Evolutionary conservation across 768 basidiomycete species (phyloP), one percentile per base, ranked within the genome.

Genomic region (Tricholoma flavovirens): DNA sequence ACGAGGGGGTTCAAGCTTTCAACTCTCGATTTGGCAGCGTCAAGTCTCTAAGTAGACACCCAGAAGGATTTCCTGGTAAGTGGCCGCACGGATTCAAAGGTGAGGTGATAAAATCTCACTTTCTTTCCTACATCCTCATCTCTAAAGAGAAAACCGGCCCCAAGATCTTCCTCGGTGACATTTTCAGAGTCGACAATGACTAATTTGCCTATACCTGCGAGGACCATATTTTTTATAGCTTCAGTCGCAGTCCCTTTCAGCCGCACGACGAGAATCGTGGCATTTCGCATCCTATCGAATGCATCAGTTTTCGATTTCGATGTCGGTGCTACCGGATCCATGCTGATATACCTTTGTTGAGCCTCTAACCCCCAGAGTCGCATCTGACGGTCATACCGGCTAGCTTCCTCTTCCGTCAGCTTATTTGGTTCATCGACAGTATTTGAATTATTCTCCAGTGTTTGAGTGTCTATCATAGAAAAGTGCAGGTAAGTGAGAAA

Each of bases 321-420:
- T 26, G 40, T 35, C 17, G 24, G 53, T 50, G 48, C 51, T 54
- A 43, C 4, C 30, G 58, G 59, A 53, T 46, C 58, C 58, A 51
- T 48, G 33, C 26, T 35, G 51, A 21, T 43, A 53, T 32, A 59
- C 94, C 88, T 82, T 73, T 97, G 93, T 69, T 99, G 97, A 33
- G 97, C 97, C 69, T 98, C 97, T 40, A 98, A 83, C 45, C 97
- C 97, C 97, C 97, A 99, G 62, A 98, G 74, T 29, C 96, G 84
- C 76, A 98, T 97, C 71, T 98, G 95, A 24, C 96, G 86, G 70
- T 98, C 97, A 70, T 98, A 97, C 22, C 97, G 80, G 12, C 89
- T 91, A 21, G 73, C 72, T 69, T 77, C 75, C 75, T 87, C 87
- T 72, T 88, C 87, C 48, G 87, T 87, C 52, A 88, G 80, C 56